Conservation (phyloP, 1,139 yeast species). For the Pichia sp. region DNA sequence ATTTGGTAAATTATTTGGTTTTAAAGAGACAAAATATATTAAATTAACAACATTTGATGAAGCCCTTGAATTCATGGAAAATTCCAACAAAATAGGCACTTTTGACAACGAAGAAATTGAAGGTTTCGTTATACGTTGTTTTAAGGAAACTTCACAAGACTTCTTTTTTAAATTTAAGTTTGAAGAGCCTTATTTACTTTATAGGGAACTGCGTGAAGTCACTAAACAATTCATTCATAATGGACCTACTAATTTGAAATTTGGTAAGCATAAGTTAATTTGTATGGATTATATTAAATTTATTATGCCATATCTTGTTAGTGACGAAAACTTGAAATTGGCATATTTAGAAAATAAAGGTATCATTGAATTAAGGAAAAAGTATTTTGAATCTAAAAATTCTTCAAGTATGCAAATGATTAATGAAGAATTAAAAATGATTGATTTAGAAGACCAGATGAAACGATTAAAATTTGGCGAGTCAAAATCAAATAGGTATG, state of each 20-base stretch:
- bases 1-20: conserved; percentile 71
- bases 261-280: conserved; percentile 50
- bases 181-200: conserved; percentile 89
- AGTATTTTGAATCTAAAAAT: conserved; percentile 37
- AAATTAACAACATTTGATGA: conserved; percentile 34
- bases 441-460: conserved; percentile 20
- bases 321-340: conserved; percentile 39
- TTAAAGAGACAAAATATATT: conserved; percentile 48
- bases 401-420: conserved; percentile 29
- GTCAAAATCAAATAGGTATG: conserved; percentile 32
- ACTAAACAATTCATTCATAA: conserved; percentile 54
- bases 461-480: conserved; percentile 22
- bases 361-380: conserved; percentile 63
- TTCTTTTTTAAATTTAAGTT: conserved; percentile 91
- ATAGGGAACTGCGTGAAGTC: conserved; percentile 85
- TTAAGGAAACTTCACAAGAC: conserved; percentile 32
- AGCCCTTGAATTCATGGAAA: conserved; percentile 47
- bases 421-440: conserved; percentile 18
- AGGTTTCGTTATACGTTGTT: conserved; percentile 85
- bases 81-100: conserved; percentile 61
- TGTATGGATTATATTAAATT: conserved; percentile 66
- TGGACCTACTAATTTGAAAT: conserved; percentile 39
- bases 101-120: conserved; percentile 72
- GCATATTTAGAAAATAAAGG: conserved; percentile 58
- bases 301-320: conserved; percentile 47